Base-by-base conservation (phyloP, 495 filamentous ascomycete genomes). In the Saxispiralis lemnorum region DNA sequence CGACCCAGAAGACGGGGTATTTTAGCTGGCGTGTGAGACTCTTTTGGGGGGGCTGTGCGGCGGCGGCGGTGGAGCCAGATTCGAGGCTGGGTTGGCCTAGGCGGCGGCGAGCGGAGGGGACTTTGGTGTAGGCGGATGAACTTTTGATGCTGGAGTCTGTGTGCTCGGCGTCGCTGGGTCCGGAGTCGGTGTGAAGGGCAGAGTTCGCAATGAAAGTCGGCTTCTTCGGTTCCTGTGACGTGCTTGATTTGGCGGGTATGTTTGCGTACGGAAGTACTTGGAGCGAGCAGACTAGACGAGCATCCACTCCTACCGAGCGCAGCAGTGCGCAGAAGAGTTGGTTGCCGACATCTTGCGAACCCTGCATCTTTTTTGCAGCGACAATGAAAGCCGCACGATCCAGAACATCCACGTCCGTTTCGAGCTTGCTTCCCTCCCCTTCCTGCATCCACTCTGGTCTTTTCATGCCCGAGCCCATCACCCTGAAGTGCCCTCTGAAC, bases 281-380 rank as follows among this genome's bases (percentile, higher is more conserved):
- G 11, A 99, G 67, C 7, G 92, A 99, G 60, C 87, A 96, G 1
- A 95, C 81, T 2, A 99, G 70, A 13, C 89, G 73, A n/a, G 85
- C 72, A 47, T 84, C 76, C 2, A 96, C 74, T 6, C 79, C 85
- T 21, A 68, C 72, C 21, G 73, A 71, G 7, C 89, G 76, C 10
- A 99, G 67, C 18, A 95, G 56, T 7, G 83, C 78, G 61, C 89
- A 95, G 45, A 88, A 93, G 2, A 99, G 59, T 57, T 94, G 86
- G 15, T 84, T 78, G 12, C 87, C 89, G 28, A 89, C 69, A 61
- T 97, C 88, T 36, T 84, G 77, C 34, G 87, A 94, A 5, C 86
- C 88, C 51, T 70, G 54, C 21, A 87, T 58, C 2, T 56, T 65
- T 42, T 63, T 65, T 1, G 84, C 81, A 38, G 82, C 76, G 31